These are phyloP conservation scores for Neopestalotiopsis rosae DNA, from an alignment of 2,329 filamentous ascomycete genomes.

Conservation along the genomic window DNA sequence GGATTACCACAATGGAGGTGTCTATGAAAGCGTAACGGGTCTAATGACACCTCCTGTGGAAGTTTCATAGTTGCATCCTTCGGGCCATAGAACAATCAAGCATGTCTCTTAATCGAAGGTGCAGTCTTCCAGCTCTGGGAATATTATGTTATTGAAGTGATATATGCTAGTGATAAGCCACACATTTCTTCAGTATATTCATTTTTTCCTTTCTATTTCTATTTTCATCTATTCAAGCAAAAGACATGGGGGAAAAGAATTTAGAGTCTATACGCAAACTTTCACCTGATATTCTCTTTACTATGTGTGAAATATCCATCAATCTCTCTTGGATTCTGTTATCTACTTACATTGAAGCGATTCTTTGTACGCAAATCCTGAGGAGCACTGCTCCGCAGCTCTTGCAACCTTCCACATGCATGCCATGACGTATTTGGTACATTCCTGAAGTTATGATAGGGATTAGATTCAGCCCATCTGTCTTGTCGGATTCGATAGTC, in stretches of 20 bases:
- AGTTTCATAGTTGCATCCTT: neutral
- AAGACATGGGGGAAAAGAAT: too few species aligned
- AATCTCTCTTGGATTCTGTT: neutral
- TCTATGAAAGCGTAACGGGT: neutral
- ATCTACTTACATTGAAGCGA: slow-evolving; percentile 6
- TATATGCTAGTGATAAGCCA: too few species aligned
- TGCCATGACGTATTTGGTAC: neutral
- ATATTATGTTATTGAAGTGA: too few species aligned
- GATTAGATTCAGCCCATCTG: too few species aligned
- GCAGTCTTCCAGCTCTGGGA: neutral
- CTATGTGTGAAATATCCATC: neutral
- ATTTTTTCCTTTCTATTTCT: too few species aligned
- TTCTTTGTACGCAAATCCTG: neutral
- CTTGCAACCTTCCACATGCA: neutral
- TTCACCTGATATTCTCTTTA: neutral
- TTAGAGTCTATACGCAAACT: too few species aligned
- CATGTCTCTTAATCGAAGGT: too few species aligned
- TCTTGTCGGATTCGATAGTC: neutral
- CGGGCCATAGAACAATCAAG: neutral
- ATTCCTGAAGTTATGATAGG: too few species aligned
- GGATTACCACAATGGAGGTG: neutral
- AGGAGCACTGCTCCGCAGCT: slow-evolving; percentile 2
- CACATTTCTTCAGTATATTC: too few species aligned
- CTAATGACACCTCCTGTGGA: neutral
- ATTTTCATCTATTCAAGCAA: too few species aligned